Percentiles rank a stretch among this genome's conserved stretches.
Evolutionary conservation across 345 rosid genomes (phyloP).

Genomic region (Turritis glabra): DNA sequence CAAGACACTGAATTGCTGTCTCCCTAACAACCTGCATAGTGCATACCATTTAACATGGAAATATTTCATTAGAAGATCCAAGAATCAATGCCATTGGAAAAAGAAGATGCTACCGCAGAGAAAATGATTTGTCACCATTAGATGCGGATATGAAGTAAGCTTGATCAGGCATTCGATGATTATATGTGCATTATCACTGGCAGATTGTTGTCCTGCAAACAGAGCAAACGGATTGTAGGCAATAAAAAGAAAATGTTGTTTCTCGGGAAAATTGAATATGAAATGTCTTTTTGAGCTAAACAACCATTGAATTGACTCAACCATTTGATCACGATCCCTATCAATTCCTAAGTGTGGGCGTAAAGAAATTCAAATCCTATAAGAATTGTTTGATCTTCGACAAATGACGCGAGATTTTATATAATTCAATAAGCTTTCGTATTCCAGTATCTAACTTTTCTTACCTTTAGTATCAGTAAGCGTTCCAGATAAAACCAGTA

Average conservation of each 20-base stretch:
- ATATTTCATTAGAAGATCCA: background rate
- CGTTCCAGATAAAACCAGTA: slow-evolving; percentile 79
- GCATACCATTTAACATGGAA: slow-evolving; percentile 19
- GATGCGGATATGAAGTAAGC: slow-evolving; percentile 61
- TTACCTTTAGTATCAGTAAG: slow-evolving; percentile 68
- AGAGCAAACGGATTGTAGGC: background rate
- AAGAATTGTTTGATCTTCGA: background rate
- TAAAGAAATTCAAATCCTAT: background rate
- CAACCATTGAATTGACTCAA: background rate
- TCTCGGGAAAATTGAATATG: background rate
- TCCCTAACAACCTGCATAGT: slow-evolving; percentile 72
- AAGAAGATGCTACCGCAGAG: background rate
- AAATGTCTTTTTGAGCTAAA: background rate
- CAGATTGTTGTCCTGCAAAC: slow-evolving; percentile 63
- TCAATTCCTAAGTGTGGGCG: background rate
- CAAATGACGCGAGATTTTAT: background rate
- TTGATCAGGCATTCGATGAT: slow-evolving; percentile 57
- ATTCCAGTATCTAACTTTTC: slow-evolving; percentile 13
- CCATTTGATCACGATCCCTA: background rate
- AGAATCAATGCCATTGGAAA: background rate
- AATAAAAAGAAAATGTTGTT: background rate
- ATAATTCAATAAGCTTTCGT: slow-evolving; percentile 8
- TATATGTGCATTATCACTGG: slow-evolving; percentile 58
- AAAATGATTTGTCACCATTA: slow-evolving; percentile 51
- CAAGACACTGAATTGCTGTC: slow-evolving; percentile 85